A percentile compares a stretch with the other conserved stretches of the same genome.
These are phyloP conservation scores for Penicillium brasilianum DNA, from an alignment of 2,329 filamentous ascomycete species.

Conservation along the genomic window DNA sequence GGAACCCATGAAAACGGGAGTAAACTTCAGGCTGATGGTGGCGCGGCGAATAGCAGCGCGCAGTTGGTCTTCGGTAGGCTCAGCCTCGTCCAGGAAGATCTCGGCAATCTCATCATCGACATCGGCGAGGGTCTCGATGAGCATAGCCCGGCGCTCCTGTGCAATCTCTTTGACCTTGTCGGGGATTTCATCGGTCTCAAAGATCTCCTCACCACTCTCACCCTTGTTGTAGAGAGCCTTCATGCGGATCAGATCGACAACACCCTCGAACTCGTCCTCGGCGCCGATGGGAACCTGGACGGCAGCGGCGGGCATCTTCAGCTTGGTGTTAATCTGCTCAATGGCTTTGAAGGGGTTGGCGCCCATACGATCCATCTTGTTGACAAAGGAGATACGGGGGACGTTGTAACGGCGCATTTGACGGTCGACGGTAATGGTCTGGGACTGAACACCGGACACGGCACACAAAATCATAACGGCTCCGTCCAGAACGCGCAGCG, in stretches of 20 bases:
- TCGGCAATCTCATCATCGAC: slow-evolving; percentile 98
- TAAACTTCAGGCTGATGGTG: slow-evolving; percentile 88
- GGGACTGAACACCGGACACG: slow-evolving; percentile 94
- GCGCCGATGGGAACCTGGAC: slow-evolving; percentile 92
- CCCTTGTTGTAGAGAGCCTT: slow-evolving; percentile 93
- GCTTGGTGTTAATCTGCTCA: slow-evolving; percentile 95
- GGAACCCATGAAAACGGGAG: slow-evolving; percentile 94
- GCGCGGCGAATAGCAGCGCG: slow-evolving; percentile 89
- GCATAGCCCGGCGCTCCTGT: slow-evolving; percentile 78
- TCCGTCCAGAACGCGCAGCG: slow-evolving; percentile 90
- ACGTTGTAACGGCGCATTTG: slow-evolving; percentile 99
- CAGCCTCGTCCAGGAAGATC: slow-evolving; percentile 85
- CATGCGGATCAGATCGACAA: slow-evolving; percentile 92
- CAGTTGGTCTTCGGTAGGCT: slow-evolving; percentile 80
- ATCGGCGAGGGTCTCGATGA: slow-evolving; percentile 95
- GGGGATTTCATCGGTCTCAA: slow-evolving; percentile 79
- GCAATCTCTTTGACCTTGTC: slow-evolving; percentile 76
- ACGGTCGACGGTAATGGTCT: slow-evolving; percentile 96
- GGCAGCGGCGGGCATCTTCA: slow-evolving; percentile 89
- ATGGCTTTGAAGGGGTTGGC: slow-evolving; percentile 97
- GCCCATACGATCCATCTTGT: slow-evolving; percentile 99
- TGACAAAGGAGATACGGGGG: slow-evolving; percentile 92
- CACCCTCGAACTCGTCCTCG: slow-evolving; percentile 89
- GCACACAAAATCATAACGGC: slow-evolving; percentile 99
- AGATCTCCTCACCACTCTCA: slow-evolving; percentile 75